Base-by-base conservation (phyloP, 305 asterid genomes). In the Euphrasia arctica region DNA sequence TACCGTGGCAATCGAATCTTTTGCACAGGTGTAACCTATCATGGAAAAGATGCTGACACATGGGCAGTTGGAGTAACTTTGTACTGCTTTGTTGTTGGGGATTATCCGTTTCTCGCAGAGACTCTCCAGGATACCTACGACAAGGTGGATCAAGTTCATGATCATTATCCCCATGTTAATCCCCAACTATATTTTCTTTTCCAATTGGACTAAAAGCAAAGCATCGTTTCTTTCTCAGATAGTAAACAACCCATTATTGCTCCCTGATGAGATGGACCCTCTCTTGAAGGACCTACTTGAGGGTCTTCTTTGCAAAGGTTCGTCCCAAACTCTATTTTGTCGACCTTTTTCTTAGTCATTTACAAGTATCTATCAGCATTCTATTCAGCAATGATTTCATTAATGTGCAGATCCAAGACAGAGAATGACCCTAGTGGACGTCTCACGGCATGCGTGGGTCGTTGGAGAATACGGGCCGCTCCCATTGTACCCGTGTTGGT, bases 61-160 rank as follows among this genome's bases (percentile, higher is more conserved):
- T 92, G 98, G 98, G 98, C 98, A 1, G 87, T 89, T 65, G 98
- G 98, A 64, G 96, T 91, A 69, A 87, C 98, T 8, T 71, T 91
- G 58, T 87, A 85, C 73, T 87, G 93, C 68, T 72, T 87, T 73
- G 69, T 89, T 62, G 41, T 87, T 7, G 97, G 97, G 62, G 78
- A 75, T 18, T 91, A 87, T 77, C 98, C 99, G 0, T 93, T 90
- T 75, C 85, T 93, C 10, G 99, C 95, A 27, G 99, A 93, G 72
- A 87, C 99, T 36, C 95, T 90, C 56, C 97, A 87, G 71, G 99
- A 93, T 67, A 93, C 97, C 58, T 93, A 93, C 60, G 97, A 90
- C 69, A 90, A 84, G 97, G 98, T 89, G 41, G 18, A 47, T 31
- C 7, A 14, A 63, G 11, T 39, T 59, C 62, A 51, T 59, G 62